Percentiles rank a stretch among this genome's conserved stretches.
phyloP scores from a whole-genome alignment of 352 stramenopile species.

The Pythium volutum region DNA sequence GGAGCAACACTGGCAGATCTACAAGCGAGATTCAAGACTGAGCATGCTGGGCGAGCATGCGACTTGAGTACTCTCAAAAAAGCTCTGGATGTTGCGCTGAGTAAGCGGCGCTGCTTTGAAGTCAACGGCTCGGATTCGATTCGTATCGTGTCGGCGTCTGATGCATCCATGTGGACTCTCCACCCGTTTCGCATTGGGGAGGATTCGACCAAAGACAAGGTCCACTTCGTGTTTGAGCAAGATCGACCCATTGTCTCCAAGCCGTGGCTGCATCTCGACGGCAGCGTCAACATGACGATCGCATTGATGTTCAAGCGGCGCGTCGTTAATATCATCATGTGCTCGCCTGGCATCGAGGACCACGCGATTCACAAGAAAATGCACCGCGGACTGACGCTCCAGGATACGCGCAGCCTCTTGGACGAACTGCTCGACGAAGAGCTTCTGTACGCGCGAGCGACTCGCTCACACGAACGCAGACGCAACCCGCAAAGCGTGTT shows the following conservation, averaged over 20 bases:
- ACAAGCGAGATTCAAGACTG: not conserved
- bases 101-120: conserved; percentile 40
- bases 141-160: conserved; percentile 48
- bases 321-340: conserved; percentile 81
- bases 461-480: conserved; percentile 16
- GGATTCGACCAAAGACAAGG: conserved; percentile 47
- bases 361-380: conserved; percentile 58
- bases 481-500: conserved; percentile 24
- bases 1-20: conserved; percentile 14
- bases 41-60: not conserved
- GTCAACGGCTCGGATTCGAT: conserved; percentile 58
- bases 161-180: conserved; percentile 56
- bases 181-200: conserved; percentile 51
- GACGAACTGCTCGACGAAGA: conserved; percentile 63
- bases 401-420: conserved; percentile 63
- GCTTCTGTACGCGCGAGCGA: conserved; percentile 54
- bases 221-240: conserved; percentile 75
- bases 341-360: conserved; percentile 64
- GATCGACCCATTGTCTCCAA: conserved; percentile 46
- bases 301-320: conserved; percentile 67
- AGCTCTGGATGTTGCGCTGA: conserved; percentile 37
- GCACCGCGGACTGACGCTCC: conserved; percentile 64
- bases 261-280: conserved; percentile 77
- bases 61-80: conserved; percentile 18
- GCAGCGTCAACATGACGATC: conserved; percentile 50